These are phyloP conservation scores for Rhododendron williamsianum DNA, from an alignment of 148 eudicot species.

Conservation along the genomic window DNA sequence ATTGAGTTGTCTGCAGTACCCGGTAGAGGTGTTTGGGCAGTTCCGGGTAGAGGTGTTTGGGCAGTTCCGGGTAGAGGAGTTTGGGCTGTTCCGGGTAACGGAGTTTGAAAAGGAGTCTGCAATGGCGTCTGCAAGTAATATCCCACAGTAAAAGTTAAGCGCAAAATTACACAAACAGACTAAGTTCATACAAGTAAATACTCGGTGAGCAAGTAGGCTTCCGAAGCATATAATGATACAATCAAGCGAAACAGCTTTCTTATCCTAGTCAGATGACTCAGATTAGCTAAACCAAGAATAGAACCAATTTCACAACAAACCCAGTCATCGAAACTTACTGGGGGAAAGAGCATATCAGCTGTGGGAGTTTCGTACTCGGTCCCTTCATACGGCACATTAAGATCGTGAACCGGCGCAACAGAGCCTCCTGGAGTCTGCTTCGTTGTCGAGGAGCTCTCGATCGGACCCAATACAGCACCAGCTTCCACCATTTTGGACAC, in stretches of 20 bases:
- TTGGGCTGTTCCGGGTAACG: conserved; percentile 61
- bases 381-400: conserved; percentile 93
- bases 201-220: background rate
- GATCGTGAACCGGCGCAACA: conserved; percentile 72
- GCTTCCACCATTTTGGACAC: conserved; percentile 84
- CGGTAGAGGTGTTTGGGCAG: conserved; percentile 69
- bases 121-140: conserved; percentile 46
- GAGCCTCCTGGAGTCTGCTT: conserved; percentile 46
- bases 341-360: conserved; percentile 90
- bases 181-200: background rate
- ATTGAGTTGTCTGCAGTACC: conserved; percentile 78
- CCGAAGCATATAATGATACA: background rate
- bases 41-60: conserved; percentile 59
- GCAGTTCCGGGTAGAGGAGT: conserved; percentile 50
- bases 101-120: conserved; percentile 87
- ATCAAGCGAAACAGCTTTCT: background rate
- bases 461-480: conserved; percentile 66
- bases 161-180: background rate
- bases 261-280: background rate
- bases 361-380: conserved; percentile 93
- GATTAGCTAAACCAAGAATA: background rate
- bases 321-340: conserved; percentile 41
- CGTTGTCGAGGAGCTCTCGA: conserved; percentile 50
- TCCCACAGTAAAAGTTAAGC: background rate
- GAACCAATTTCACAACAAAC: background rate